Evolutionary conservation across 1,139 yeast genomes (phyloP).

Genomic region (Scheffersomyces insectosa): DNA sequence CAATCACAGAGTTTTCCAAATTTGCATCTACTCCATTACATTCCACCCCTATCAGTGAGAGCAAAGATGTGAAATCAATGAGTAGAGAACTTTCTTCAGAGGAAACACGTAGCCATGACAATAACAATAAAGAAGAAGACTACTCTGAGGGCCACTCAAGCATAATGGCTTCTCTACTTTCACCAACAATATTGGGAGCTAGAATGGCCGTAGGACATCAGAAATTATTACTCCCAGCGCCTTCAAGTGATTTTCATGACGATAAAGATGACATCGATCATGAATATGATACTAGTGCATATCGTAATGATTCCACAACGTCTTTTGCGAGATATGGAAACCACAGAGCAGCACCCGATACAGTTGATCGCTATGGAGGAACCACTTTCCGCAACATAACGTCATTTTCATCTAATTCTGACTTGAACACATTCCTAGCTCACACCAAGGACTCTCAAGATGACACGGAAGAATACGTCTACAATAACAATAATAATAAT

Average conservation of each 20-base stretch:
- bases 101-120: constrained; percentile 3
- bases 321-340: not conserved
- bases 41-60: not conserved
- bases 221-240: constrained; percentile 26
- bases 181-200: constrained; percentile 45
- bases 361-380: not conserved
- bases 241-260: constrained; percentile 3
- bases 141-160: constrained; percentile 1
- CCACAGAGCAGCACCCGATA: not conserved
- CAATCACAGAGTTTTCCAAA: not conserved
- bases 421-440: constrained; percentile 18
- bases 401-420: constrained; percentile 22
- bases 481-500: constrained; percentile 20
- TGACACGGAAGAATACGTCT: constrained; percentile 20
- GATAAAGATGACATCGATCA: constrained; percentile 16
- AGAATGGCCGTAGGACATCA: constrained; percentile 32
- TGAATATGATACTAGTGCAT: constrained; percentile 22
- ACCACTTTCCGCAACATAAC: constrained; percentile 14
- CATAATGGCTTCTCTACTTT: constrained; percentile 15
- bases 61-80: constrained; percentile 6
- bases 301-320: not conserved
- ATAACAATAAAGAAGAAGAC: constrained; percentile 7
- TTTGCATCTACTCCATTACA: not conserved
- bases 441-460: constrained; percentile 8
- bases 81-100: constrained; percentile 1